phyloP scores from a whole-genome alignment of 2,329 filamentous ascomycete genomes.

The Arthrinium puccinioides region DNA sequence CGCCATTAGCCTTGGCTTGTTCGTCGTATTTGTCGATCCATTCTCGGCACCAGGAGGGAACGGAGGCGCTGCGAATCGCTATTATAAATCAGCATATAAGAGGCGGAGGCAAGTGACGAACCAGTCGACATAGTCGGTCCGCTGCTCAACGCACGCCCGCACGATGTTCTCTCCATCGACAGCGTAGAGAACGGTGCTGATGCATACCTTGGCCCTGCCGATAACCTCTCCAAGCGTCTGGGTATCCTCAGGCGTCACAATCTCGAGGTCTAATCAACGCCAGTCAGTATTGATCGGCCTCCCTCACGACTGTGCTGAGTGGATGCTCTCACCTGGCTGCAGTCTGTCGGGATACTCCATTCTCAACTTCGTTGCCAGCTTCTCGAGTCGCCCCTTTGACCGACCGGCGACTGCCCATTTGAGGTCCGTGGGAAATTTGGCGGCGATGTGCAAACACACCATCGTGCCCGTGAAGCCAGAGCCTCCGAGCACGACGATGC shows the following conservation, averaged over 20 bases:
- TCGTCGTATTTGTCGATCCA: constrained; percentile 5
- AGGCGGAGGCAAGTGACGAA: too few relatives aligned
- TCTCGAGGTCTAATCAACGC: too few relatives aligned
- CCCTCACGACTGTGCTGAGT: too few relatives aligned
- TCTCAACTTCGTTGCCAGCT: constrained; percentile 2
- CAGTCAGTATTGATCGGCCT: too few relatives aligned
- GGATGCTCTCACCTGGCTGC: too few relatives aligned
- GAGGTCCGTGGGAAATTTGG: constrained; percentile 63
- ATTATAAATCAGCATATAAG: background rate
- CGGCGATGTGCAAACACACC: constrained; percentile 67
- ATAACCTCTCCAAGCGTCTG: too few relatives aligned
- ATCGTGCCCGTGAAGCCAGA: constrained; percentile 77
- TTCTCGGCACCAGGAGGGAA: too few relatives aligned
- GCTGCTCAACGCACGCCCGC: constrained; percentile 12
- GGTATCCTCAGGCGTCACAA: too few relatives aligned
- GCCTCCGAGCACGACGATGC: constrained; percentile 4
- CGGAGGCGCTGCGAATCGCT: too few relatives aligned
- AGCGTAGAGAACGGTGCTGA: constrained; percentile 14
- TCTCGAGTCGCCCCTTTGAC: constrained; percentile 47
- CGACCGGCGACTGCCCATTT: constrained; percentile 87
- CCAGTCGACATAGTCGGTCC: constrained; percentile 16
- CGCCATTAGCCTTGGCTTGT: constrained; percentile 8
- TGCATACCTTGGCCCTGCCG: constrained; percentile 11
- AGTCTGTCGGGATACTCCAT: constrained; percentile 2
- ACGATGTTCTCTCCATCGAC: constrained; percentile 11